phyloP scores from a whole-genome alignment of 1,284 basidiomycete species.

The Cerrena zonata region DNA sequence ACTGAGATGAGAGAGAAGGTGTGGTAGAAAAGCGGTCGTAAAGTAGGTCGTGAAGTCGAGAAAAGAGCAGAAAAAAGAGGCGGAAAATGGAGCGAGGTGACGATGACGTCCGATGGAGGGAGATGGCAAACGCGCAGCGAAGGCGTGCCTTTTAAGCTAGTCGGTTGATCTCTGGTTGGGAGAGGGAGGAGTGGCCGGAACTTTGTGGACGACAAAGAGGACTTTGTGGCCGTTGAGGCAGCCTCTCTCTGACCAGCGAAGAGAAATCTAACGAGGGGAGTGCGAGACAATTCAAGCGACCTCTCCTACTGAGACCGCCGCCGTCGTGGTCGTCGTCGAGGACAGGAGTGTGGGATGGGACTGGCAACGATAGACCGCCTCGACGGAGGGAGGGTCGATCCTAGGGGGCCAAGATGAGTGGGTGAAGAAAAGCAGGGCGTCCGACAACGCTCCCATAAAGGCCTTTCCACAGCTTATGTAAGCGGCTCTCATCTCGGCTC shows the following conservation, averaged over 20 bases:
- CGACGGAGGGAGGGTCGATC: slow-evolving; percentile 40
- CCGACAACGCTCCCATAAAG: no score
- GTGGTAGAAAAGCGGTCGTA: slow-evolving; percentile 43
- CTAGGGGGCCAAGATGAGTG: slow-evolving; percentile 31
- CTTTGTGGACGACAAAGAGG: slow-evolving; percentile 13
- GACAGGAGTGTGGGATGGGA: slow-evolving; percentile 24
- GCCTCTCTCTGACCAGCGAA: slow-evolving; percentile 24
- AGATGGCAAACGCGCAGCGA: slow-evolving; percentile 76
- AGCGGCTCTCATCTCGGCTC: no score
- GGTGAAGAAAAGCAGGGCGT: slow-evolving; percentile 19
- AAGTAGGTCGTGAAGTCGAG: slow-evolving; percentile 36
- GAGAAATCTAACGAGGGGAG: slow-evolving; percentile 24
- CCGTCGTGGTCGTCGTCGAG: slow-evolving; percentile 38
- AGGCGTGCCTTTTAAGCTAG: slow-evolving; percentile 74
- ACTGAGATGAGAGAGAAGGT: slow-evolving; percentile 16
- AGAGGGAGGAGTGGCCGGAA: slow-evolving; percentile 27
- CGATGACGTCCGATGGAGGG: slow-evolving; percentile 23
- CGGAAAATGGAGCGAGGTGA: slow-evolving; percentile 29
- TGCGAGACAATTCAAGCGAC: slow-evolving; percentile 23
- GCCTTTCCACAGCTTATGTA: slow-evolving; percentile 19
- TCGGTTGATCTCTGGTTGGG: slow-evolving; percentile 26
- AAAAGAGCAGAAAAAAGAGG: slow-evolving; percentile 24
- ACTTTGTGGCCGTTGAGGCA: slow-evolving; percentile 13
- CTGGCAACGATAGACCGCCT: slow-evolving; percentile 35
- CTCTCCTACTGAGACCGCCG: slow-evolving; percentile 36